phyloP scores from a whole-genome alignment of 2,329 filamentous ascomycete species.

The Aureobasidium sp. region DNA sequence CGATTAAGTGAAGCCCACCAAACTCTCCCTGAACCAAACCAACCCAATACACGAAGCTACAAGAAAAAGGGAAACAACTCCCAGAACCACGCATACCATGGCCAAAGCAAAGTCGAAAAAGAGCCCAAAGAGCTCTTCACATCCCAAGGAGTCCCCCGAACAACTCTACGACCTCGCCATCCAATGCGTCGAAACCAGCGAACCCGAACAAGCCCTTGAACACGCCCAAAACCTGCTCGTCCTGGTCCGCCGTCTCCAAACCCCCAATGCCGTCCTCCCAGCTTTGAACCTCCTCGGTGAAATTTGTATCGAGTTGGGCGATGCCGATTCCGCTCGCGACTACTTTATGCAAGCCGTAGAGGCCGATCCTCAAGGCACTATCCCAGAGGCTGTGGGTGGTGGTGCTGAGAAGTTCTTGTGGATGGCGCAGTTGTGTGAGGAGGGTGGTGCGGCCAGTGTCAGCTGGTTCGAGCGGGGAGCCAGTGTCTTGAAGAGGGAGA shows the following conservation, averaged over 20 bases:
- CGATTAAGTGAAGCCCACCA: not conserved
- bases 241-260: slow-evolving; percentile 32
- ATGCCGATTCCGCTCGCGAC: slow-evolving; percentile 64
- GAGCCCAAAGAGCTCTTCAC: slow-evolving; percentile 29
- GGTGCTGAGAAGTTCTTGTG: slow-evolving; percentile 92
- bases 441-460: slow-evolving; percentile 54
- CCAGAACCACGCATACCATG: slow-evolving; percentile 30
- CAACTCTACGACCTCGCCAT: slow-evolving; percentile 52
- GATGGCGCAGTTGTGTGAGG: slow-evolving; percentile 77
- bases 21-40: not conserved
- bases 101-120: slow-evolving; percentile 46
- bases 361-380: slow-evolving; percentile 67
- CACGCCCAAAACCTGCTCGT: slow-evolving; percentile 48
- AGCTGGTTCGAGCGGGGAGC: slow-evolving; percentile 62
- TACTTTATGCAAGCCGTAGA: slow-evolving; percentile 67
- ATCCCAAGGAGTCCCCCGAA: slow-evolving; percentile 43
- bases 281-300: slow-evolving; percentile 73
- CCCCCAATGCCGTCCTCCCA: slow-evolving; percentile 42
- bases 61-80: not conserved
- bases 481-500: slow-evolving; percentile 61
- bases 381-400: slow-evolving; percentile 65
- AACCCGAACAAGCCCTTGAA: slow-evolving; percentile 50
- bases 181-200: slow-evolving; percentile 50
- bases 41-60: not conserved
- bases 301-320: slow-evolving; percentile 74